phyloP scores from a whole-genome alignment of 352 stramenopile genomes.

The Globisporangium nagaii region DNA sequence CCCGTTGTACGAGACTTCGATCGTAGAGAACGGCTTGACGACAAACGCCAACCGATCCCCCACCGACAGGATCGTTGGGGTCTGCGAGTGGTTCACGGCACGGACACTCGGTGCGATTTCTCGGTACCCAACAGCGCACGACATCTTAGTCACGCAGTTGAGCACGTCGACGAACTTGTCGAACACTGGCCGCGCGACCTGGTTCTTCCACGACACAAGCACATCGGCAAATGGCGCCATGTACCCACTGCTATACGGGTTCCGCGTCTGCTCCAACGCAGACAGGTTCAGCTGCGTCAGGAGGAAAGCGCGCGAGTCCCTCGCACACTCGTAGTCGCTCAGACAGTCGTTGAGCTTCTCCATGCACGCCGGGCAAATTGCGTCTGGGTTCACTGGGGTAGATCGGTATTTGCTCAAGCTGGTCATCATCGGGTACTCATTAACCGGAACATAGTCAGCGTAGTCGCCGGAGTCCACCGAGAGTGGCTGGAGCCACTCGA shows the following conservation, averaged over 20 bases:
- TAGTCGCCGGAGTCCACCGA: neutral
- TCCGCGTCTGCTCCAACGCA: neutral
- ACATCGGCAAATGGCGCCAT: neutral
- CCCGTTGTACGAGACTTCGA: neutral
- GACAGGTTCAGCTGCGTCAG: neutral
- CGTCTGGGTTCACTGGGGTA: neutral
- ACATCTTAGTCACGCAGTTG: neutral
- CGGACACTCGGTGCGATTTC: neutral
- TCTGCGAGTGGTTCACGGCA: no score
- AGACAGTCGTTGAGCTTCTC: slow-evolving; percentile 2
- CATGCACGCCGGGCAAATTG: slow-evolving; percentile 5
- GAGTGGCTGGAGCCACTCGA: slow-evolving; percentile 5
- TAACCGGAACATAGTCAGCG: no score
- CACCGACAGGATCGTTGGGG: neutral
- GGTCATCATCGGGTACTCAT: neutral
- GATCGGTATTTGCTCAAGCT: no score
- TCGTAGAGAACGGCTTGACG: neutral
- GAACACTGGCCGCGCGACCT: neutral
- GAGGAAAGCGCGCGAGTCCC: neutral
- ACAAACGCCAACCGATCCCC: neutral
- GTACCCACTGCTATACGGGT: neutral
- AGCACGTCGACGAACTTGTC: neutral
- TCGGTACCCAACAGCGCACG: neutral
- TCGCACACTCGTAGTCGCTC: neutral
- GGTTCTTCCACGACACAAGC: neutral